Evolutionary conservation across 495 filamentous ascomycete genomes (phyloP), one percentile per base, ranked within the genome.

Genomic region (Xylaria castorea): DNA sequence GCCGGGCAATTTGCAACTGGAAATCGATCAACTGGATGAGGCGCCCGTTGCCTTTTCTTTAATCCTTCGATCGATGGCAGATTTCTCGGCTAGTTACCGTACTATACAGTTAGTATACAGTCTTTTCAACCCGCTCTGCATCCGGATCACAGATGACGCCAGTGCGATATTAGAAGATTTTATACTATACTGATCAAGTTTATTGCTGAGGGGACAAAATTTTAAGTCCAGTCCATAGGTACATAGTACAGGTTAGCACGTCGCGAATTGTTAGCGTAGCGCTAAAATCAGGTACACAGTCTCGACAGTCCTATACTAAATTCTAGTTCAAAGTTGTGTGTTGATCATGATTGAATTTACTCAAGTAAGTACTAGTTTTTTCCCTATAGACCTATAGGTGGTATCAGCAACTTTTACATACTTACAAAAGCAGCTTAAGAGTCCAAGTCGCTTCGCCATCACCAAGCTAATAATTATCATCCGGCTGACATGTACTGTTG

Each of bases 1-100:
- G 67, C 67, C 67, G 67, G 67, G 67, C 38, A 46, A 69, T 44
- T 58, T 48, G 16, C 25, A 44, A 61, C 38, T 69, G 53, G 27
- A 36, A 36, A 61, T 40, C 67, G 64, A 67, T 53, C 46, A 36
- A 66, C 27, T 67, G 44, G 27, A 20, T 51, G 64, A 36, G 53
- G 18, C 9, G 46, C 42, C 40, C 25, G 42, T 32, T 66, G 62
- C 42, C 34, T 22, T 48, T 66, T 46, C 22, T 64, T 27, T 20
- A 44, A 11, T 27, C 36, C 16, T 50, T 50, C 16, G 27, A 34
- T 25, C 16, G 7, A 66, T 2, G 63, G 42, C 27, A 32, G 20
- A 27, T 38, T 7, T 65, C 62, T 48, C 63, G 42, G 42, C 22
- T 66, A 48, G 57, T 38, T 42, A 9, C n/a, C n/a, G n/a, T n/a